These are phyloP conservation scores for Backusella luteola DNA, from an alignment of 192 early-diverging fungal genomes.

Conservation along the genomic window DNA sequence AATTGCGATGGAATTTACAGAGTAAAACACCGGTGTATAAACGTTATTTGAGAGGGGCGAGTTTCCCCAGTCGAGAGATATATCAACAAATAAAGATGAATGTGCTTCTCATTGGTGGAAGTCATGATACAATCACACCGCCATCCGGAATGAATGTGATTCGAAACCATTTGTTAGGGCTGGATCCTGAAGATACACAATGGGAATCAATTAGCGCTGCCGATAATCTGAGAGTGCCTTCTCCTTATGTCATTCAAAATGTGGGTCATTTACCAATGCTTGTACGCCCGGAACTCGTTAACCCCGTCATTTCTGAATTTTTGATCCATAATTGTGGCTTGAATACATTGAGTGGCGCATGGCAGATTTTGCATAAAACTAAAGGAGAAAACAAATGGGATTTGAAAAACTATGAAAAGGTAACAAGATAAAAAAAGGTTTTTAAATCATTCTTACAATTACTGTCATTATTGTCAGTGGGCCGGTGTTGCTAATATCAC, in stretches of 20 bases:
- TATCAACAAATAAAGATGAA: slow-evolving; percentile 39
- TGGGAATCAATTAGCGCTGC: neutral
- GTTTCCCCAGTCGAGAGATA: slow-evolving; percentile 31
- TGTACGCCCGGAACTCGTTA: slow-evolving; percentile 49
- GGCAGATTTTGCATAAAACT: slow-evolving; percentile 51
- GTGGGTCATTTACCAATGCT: slow-evolving; percentile 51
- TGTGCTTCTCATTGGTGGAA: slow-evolving; percentile 46
- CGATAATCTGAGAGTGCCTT: slow-evolving; percentile 19
- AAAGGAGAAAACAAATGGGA: slow-evolving; percentile 59
- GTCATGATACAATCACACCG: slow-evolving; percentile 43
- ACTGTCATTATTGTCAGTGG: slow-evolving; percentile 39
- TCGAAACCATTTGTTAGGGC: slow-evolving; percentile 33
- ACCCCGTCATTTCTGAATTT: slow-evolving; percentile 51
- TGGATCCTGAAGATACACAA: slow-evolving; percentile 14
- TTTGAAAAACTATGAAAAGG: slow-evolving; percentile 61
- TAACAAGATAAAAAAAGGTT: neutral
- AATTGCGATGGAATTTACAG: slow-evolving; percentile 51
- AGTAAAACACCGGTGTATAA: slow-evolving; percentile 48
- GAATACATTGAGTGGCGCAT: slow-evolving; percentile 46
- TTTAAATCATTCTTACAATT: neutral
- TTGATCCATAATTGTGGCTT: slow-evolving; percentile 51
- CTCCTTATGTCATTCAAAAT: slow-evolving; percentile 43
- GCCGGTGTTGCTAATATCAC: slow-evolving; percentile 48
- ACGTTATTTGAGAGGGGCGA: slow-evolving; percentile 38
- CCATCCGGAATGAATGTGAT: slow-evolving; percentile 41